A percentile compares a stretch with the other conserved stretches of the same genome.
phyloP scores from a whole-genome alignment of 768 basidiomycete species.

The Leucosporidium scottii region DNA sequence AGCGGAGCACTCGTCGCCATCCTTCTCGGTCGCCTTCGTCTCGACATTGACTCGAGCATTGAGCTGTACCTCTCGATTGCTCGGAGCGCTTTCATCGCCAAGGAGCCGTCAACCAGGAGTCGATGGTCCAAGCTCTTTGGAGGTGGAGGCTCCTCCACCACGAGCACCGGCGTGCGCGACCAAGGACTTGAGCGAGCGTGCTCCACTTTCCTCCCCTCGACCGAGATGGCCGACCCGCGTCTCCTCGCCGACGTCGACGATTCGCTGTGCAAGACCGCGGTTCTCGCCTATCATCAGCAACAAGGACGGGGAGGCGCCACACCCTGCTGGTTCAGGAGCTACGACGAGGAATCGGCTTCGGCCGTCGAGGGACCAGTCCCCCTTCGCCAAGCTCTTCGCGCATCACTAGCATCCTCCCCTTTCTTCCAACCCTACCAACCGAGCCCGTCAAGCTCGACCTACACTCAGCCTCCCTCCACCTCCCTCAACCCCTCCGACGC shows the following conservation, averaged over 20 bases:
- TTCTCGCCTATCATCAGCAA: not conserved
- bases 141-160: not conserved
- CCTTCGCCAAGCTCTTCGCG: not conserved
- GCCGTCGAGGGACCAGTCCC: not conserved
- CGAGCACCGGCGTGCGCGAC: not conserved
- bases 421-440: not conserved
- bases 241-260: not conserved
- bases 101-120: not conserved
- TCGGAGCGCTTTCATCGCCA: not conserved
- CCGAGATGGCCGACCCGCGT: not conserved
- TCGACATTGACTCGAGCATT: slow-evolving; percentile 5
- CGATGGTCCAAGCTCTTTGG: slow-evolving; percentile 6
- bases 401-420: not conserved
- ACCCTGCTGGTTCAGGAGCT: not conserved
- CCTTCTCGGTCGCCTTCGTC: slow-evolving; percentile 10
- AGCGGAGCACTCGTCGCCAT: slow-evolving; percentile 15
- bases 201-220: not conserved
- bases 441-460: not conserved
- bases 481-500: not conserved
- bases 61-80: slow-evolving; percentile 6
- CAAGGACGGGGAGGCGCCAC: not conserved
- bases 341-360: not conserved
- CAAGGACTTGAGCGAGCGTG: not conserved
- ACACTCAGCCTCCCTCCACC: not conserved
- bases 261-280: not conserved